phyloP scores from a whole-genome alignment of 2,329 filamentous ascomycete species.

The Aspergillus intermedius region DNA sequence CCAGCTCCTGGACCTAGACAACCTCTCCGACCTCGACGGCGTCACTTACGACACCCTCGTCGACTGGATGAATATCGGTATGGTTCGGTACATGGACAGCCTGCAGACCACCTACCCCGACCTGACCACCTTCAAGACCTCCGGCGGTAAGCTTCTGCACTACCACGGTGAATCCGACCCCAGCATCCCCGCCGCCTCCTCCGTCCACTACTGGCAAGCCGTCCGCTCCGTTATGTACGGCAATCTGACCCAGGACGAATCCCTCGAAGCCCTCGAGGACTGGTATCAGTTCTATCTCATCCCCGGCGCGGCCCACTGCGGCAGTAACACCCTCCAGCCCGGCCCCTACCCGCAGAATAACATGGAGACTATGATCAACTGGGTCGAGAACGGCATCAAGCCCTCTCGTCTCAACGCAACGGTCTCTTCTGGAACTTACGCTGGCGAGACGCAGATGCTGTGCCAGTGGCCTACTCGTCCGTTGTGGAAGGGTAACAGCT shows the following conservation, averaged over 20 bases:
- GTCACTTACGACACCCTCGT: constrained; percentile 52
- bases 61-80: constrained; percentile 45
- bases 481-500: constrained; percentile 24
- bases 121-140: constrained; percentile 46
- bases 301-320: constrained; percentile 50
- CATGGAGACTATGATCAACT: constrained; percentile 44
- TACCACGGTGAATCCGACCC: constrained; percentile 51
- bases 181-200: constrained; percentile 47
- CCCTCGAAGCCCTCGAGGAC: constrained; percentile 39
- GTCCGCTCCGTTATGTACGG: constrained; percentile 47
- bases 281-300: constrained; percentile 53
- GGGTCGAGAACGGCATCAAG: constrained; percentile 46
- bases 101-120: constrained; percentile 50
- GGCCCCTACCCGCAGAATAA: constrained; percentile 43
- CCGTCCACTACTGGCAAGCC: constrained; percentile 48
- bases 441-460: constrained; percentile 28
- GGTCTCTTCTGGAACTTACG: constrained; percentile 23
- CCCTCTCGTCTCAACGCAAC: constrained; percentile 42
- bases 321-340: constrained; percentile 40
- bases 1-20: constrained; percentile 25
- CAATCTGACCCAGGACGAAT: constrained; percentile 31
- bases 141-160: constrained; percentile 50
- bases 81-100: constrained; percentile 41
- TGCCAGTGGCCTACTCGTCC: constrained; percentile 31
- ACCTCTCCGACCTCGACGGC: constrained; percentile 38